A percentile compares a stretch with the other conserved stretches of the same genome.
Conservation (phyloP, 2,329 filamentous ascomycete genomes). For the Monilinia fructicola region DNA sequence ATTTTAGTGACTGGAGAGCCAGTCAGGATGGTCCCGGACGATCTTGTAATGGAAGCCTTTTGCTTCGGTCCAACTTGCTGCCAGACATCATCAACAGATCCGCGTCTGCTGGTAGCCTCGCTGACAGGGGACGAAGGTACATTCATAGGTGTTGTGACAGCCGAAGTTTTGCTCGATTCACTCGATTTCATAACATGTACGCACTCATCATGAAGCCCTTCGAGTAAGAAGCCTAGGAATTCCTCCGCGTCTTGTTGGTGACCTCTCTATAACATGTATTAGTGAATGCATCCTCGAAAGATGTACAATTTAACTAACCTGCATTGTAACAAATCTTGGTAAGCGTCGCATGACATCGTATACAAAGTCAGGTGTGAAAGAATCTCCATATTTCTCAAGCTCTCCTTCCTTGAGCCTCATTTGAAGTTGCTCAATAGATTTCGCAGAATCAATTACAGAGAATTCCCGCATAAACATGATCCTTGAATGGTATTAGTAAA, state of each 20-base stretch:
- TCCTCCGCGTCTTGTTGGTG: conserved; percentile 98
- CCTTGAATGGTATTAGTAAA: conserved; percentile 48
- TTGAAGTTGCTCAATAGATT: conserved; percentile 70
- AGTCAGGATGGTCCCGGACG: conserved; percentile 71
- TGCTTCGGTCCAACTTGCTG: conserved; percentile 92
- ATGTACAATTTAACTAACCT: conserved; percentile 55
- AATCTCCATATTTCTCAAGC: conserved; percentile 84
- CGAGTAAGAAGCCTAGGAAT: conserved; percentile 88
- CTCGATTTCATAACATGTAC: conserved; percentile 63
- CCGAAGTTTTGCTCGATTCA: conserved; percentile 42
- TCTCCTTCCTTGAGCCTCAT: conserved; percentile 76
- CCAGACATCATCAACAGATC: conserved; percentile 67
- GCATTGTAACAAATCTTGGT: conserved; percentile 88
- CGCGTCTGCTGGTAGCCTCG: conserved; percentile 42
- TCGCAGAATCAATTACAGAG: conserved; percentile 76
- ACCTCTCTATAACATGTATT: conserved; percentile 61
- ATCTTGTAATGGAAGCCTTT: conserved; percentile 79
- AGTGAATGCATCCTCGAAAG: not conserved
- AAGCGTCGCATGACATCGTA: conserved; percentile 89
- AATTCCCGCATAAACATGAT: conserved; percentile 97
- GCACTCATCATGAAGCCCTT: conserved; percentile 92
- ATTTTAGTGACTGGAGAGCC: conserved; percentile 90
- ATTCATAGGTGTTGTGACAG: conserved; percentile 46
- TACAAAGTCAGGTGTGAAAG: conserved; percentile 91
- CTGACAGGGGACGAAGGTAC: conserved; percentile 46